phyloP scores from a whole-genome alignment of 352 stramenopile species.

The Pythium brachiatum region DNA sequence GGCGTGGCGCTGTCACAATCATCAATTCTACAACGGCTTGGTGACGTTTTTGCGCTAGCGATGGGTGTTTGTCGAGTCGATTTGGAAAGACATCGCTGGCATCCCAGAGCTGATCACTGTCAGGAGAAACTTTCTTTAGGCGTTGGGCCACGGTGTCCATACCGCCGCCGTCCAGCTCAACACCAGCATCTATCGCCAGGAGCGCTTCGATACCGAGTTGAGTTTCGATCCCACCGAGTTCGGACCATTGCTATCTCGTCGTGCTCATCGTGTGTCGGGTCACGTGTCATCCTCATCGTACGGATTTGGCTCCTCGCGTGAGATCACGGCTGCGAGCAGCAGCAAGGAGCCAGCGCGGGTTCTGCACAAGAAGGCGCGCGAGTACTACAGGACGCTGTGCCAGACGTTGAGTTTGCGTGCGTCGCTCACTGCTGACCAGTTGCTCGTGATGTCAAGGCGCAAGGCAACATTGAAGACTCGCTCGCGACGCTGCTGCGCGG shows the following conservation, averaged over 20 bases:
- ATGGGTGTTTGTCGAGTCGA: slow-evolving; percentile 32
- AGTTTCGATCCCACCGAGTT: slow-evolving; percentile 50
- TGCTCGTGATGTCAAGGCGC: slow-evolving; percentile 34
- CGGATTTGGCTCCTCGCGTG: background rate
- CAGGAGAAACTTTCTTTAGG: slow-evolving; percentile 17
- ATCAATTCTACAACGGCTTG: slow-evolving; percentile 36
- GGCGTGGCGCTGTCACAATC: slow-evolving; percentile 44
- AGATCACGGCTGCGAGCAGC: background rate
- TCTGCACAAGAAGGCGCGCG: slow-evolving; percentile 35
- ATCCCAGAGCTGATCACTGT: slow-evolving; percentile 35
- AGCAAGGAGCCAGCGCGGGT: slow-evolving; percentile 18
- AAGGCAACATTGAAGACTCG: slow-evolving; percentile 86
- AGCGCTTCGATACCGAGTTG: slow-evolving; percentile 28
- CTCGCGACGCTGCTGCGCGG: slow-evolving; percentile 63
- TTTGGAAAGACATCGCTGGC: slow-evolving; percentile 49
- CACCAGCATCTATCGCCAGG: slow-evolving; percentile 26
- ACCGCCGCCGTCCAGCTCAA: slow-evolving; percentile 27
- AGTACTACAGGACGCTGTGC: slow-evolving; percentile 44
- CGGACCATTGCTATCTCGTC: slow-evolving; percentile 40
- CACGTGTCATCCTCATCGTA: background rate
- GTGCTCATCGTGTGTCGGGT: slow-evolving; percentile 36
- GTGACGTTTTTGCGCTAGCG: slow-evolving; percentile 34
- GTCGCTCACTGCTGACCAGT: slow-evolving; percentile 30
- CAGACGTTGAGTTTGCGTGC: slow-evolving; percentile 24
- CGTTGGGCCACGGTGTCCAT: slow-evolving; percentile 32